These are phyloP conservation scores for Rubia occidens DNA, from an alignment of 305 asterid genomes.

Conservation along the genomic window DNA sequence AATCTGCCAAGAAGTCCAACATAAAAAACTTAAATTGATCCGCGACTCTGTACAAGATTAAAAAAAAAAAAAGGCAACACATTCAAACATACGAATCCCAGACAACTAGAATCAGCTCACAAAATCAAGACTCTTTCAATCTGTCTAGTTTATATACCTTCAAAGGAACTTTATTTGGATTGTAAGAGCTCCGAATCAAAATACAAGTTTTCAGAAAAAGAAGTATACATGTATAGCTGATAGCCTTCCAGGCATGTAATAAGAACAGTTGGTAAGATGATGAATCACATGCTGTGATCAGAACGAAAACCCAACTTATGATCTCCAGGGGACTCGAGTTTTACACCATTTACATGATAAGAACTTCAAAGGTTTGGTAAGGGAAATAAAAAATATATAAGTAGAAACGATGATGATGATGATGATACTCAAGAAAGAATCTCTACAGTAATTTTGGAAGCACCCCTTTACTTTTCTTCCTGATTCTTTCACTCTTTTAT, in stretches of 20 bases:
- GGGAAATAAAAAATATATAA: slow-evolving; percentile 14
- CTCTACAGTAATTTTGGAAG: slow-evolving; percentile 18
- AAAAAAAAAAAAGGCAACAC: too few relatives aligned
- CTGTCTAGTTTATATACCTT: not conserved
- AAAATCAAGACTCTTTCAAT: too few relatives aligned
- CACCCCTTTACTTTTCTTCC: slow-evolving; percentile 11
- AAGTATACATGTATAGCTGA: not conserved
- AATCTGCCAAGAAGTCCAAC: not conserved
- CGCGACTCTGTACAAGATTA: too few relatives aligned
- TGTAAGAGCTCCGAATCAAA: not conserved
- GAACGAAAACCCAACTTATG: slow-evolving; percentile 14
- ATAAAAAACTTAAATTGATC: not conserved
- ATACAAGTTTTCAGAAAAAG: not conserved
- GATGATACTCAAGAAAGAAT: slow-evolving; percentile 20
- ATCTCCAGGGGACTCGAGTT: slow-evolving; percentile 15
- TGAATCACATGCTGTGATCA: slow-evolving; percentile 4
- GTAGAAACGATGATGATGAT: slow-evolving; percentile 18
- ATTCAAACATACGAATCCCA: too few relatives aligned
- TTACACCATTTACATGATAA: slow-evolving; percentile 21
- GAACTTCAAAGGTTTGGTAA: slow-evolving; percentile 2
- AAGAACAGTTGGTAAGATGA: not conserved
- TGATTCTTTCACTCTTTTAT: slow-evolving; percentile 17
- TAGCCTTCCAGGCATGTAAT: not conserved
- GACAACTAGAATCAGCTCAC: too few relatives aligned
- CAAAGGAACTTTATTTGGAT: not conserved